These are phyloP conservation scores for Lyophyllum atratum DNA, from an alignment of 768 basidiomycete species.

Conservation along the genomic window DNA sequence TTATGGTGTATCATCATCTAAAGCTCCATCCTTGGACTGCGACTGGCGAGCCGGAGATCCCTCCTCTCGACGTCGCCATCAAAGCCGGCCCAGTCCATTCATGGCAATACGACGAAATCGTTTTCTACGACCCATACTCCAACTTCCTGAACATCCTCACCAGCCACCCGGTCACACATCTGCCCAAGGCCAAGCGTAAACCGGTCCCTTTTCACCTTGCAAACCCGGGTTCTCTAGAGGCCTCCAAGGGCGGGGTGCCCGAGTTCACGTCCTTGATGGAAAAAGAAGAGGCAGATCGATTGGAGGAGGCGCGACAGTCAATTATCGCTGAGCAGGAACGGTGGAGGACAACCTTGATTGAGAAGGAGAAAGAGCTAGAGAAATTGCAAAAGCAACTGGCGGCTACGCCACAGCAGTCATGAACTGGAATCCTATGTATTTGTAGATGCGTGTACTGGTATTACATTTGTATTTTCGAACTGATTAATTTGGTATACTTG, in stretches of 20 bases:
- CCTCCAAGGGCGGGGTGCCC: conserved; percentile 66
- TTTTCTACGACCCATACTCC: conserved; percentile 92
- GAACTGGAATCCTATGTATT: conserved; percentile 1
- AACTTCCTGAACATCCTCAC: conserved; percentile 82
- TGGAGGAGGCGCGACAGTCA: conserved; percentile 75
- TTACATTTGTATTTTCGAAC: neutral
- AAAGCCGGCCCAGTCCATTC: conserved; percentile 84
- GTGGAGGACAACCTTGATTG: conserved; percentile 66
- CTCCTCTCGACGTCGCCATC: conserved; percentile 65
- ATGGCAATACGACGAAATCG: conserved; percentile 99
- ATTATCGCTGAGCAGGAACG: conserved; percentile 78
- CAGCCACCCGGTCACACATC: conserved; percentile 78
- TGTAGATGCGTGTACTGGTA: conserved; percentile 9
- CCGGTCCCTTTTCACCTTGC: conserved; percentile 75
- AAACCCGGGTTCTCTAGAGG: conserved; percentile 63
- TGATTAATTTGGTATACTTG: neutral
- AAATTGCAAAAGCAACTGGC: conserved; percentile 62
- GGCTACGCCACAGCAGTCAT: conserved; percentile 11
- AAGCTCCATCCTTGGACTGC: conserved; percentile 91
- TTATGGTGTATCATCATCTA: conserved; percentile 88
- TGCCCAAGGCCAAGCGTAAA: conserved; percentile 62
- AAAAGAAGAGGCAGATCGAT: conserved; percentile 76
- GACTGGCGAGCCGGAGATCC: conserved; percentile 63
- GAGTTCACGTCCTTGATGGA: conserved; percentile 90
- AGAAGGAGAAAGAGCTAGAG: conserved; percentile 82